phyloP scores from a whole-genome alignment of 2,329 filamentous ascomycete genomes.

The Podosphaera fusca region DNA sequence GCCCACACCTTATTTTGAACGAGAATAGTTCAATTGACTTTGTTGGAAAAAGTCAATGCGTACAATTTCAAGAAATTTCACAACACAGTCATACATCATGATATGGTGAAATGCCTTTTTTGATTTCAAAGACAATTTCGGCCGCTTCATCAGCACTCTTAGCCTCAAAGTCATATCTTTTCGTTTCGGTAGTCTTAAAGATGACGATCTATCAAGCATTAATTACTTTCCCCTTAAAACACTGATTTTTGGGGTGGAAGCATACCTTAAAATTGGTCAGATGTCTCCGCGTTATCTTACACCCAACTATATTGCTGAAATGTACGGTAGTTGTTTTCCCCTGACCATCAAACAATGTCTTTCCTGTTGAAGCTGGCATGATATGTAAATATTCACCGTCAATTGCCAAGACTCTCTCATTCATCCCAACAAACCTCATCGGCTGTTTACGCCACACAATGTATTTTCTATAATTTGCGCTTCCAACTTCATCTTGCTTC shows the following conservation, averaged over 20 bases:
- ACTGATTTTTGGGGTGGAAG: slow-evolving; percentile 23
- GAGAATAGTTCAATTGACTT: background rate
- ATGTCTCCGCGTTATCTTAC: slow-evolving; percentile 59
- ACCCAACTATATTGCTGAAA: slow-evolving; percentile 61
- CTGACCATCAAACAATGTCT: slow-evolving; percentile 36
- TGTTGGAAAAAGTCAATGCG: background rate
- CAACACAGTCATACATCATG: slow-evolving; percentile 9
- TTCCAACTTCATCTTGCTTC: slow-evolving; percentile 33
- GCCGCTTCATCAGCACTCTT: slow-evolving; percentile 44
- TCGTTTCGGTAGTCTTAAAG: slow-evolving; percentile 52
- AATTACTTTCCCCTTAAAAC: slow-evolving; percentile 21
- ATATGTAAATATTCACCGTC: slow-evolving; percentile 77
- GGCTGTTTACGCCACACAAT: slow-evolving; percentile 63
- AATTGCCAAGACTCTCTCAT: slow-evolving; percentile 54
- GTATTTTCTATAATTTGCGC: slow-evolving; percentile 48
- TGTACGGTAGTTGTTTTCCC: slow-evolving; percentile 62
- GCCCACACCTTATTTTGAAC: background rate
- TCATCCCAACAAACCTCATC: slow-evolving; percentile 55
- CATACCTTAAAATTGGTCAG: slow-evolving; percentile 57
- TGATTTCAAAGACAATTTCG: slow-evolving; percentile 60
- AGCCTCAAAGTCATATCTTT: slow-evolving; percentile 72
- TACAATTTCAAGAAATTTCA: background rate
- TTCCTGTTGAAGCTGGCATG: slow-evolving; percentile 45
- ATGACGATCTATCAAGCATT: slow-evolving; percentile 33
- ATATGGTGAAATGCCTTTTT: slow-evolving; percentile 50